phyloP scores from a whole-genome alignment of 2,329 filamentous ascomycete species.

The Aspergillus sp. region DNA sequence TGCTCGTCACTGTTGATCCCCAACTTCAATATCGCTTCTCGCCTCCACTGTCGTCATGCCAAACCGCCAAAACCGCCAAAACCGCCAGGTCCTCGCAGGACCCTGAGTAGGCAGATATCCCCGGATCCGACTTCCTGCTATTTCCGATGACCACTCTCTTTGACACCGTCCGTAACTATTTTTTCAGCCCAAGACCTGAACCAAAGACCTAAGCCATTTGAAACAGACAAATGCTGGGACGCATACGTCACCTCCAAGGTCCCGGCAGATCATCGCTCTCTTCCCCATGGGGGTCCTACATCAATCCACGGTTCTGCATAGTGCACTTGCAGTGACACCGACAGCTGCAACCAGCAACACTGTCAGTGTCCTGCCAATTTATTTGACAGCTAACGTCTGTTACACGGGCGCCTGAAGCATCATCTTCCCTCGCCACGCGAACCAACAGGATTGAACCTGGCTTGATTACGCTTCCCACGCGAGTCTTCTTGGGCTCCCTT shows the following conservation, averaged over 20 bases:
- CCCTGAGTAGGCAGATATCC: background rate
- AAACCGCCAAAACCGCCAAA: background rate
- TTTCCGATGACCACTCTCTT: background rate
- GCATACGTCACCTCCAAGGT: background rate
- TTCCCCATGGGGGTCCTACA: background rate
- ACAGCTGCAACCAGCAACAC: background rate
- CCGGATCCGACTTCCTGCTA: background rate
- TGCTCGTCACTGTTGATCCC: background rate
- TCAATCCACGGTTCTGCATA: background rate
- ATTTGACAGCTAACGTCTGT: background rate
- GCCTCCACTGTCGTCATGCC: background rate
- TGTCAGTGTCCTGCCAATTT: background rate
- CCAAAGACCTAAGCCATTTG: background rate
- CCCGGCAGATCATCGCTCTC: background rate
- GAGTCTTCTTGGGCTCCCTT: background rate
- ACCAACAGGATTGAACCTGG: background rate
- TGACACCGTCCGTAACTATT: too few species aligned
- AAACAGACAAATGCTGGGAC: background rate
- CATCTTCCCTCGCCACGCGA: background rate
- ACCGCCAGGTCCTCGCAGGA: background rate
- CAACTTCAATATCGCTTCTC: background rate
- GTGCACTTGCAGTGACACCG: too few species aligned
- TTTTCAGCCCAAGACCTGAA: background rate
- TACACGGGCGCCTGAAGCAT: background rate
- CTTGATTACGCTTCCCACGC: background rate